Evolutionary conservation across 306 rosid species (phyloP).

Genomic region (Quercus mongolica): DNA sequence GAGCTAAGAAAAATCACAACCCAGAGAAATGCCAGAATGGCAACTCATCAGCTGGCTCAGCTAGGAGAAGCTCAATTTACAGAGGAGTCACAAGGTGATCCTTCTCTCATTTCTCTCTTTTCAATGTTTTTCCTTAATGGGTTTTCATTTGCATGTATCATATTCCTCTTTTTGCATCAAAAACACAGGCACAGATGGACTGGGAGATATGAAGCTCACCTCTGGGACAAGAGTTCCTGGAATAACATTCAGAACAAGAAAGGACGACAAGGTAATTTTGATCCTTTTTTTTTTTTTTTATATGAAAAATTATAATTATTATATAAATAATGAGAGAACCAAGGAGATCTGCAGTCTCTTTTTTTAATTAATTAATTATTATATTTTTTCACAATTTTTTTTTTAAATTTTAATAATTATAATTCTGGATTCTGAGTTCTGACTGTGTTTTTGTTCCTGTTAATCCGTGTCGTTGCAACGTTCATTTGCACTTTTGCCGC

Average conservation of each 20-base stretch:
- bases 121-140: neutral
- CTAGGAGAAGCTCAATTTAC: conserved; percentile 77
- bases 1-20: conserved; percentile 27
- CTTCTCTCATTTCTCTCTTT: neutral
- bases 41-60: neutral
- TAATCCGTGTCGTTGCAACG: conserved; percentile 56
- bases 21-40: conserved; percentile 26
- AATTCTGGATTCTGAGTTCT: conserved; percentile 52
- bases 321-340: conserved; percentile 23
- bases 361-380: conserved; percentile 13
- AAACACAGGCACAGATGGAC: conserved; percentile 89
- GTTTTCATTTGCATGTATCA: conserved; percentile 53
- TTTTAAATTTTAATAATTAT: neutral
- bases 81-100: conserved; percentile 88
- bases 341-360: conserved; percentile 44
- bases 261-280: conserved; percentile 77
- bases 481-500: conserved; percentile 48
- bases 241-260: conserved; percentile 81
- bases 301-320: neutral
- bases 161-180: conserved; percentile 6
- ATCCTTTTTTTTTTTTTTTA: neutral
- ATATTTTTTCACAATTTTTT: neutral
- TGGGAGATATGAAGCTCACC: conserved; percentile 95
- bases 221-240: conserved; percentile 95
- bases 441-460: conserved; percentile 52